Conservation (phyloP, 106 monocot species). For the Dioscorea alata region DNA sequence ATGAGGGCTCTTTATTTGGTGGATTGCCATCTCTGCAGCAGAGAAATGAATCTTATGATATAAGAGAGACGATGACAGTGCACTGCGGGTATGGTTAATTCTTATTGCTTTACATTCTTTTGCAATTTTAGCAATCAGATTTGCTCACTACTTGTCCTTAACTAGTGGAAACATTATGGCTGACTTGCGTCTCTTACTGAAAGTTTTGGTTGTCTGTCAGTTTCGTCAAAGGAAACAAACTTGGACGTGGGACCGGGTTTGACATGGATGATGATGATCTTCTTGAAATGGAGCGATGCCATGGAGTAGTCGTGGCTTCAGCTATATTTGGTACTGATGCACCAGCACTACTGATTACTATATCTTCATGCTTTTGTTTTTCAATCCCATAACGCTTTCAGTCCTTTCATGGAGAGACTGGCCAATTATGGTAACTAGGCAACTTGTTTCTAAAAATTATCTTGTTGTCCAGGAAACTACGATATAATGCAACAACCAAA, state of each 20-base stretch:
- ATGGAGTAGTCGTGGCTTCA: constrained; percentile 84
- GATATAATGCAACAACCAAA: constrained; percentile 92
- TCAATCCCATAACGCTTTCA: too few relatives aligned
- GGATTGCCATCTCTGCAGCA: constrained; percentile 61
- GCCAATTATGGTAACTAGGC: too few relatives aligned
- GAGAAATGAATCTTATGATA: constrained; percentile 49
- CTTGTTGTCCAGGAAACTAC: constrained; percentile 72
- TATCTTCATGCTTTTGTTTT: too few relatives aligned
- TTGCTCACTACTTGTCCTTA: too few relatives aligned
- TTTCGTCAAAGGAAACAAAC: constrained; percentile 73
- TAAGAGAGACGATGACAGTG: constrained; percentile 69
- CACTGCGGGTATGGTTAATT: constrained; percentile 66
- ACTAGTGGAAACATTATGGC: not conserved
- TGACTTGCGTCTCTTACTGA: not conserved
- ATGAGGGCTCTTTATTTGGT: constrained; percentile 53
- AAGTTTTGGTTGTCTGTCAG: constrained; percentile 23
- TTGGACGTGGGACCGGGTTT: constrained; percentile 77
- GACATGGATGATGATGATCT: constrained; percentile 74
- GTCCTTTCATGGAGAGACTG: too few relatives aligned
- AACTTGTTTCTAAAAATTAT: constrained; percentile 9
- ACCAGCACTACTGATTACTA: too few relatives aligned
- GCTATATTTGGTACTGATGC: constrained; percentile 76
- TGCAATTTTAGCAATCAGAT: not conserved
- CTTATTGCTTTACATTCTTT: not conserved
- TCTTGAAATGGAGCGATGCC: constrained; percentile 87